Conservation (phyloP, 2,329 filamentous ascomycete genomes). For the Penicillium olsonii region DNA sequence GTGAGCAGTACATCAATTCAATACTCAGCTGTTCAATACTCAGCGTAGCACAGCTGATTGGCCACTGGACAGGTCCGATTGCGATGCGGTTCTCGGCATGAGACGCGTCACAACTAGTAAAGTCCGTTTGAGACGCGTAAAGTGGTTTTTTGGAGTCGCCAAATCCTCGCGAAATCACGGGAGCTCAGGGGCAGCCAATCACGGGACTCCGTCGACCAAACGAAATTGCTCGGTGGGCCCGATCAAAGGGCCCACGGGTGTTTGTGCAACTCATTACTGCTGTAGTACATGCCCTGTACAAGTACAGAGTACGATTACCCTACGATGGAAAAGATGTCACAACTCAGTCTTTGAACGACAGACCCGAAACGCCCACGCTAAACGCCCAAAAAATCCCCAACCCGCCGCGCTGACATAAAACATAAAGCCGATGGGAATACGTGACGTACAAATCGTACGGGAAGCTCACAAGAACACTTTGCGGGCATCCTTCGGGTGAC, state of each 20-base stretch:
- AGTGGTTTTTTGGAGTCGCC: conserved; percentile 34
- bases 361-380: conserved; percentile 9
- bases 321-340: too few species aligned
- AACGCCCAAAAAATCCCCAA: conserved; percentile 3
- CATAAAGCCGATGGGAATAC: neutral
- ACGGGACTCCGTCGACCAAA: conserved; percentile 8
- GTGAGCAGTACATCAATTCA: too few species aligned
- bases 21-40: neutral
- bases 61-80: conserved; percentile 5
- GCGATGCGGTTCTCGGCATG: neutral
- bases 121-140: conserved; percentile 33
- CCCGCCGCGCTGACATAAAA: neutral
- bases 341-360: too few species aligned
- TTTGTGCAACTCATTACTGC: too few species aligned
- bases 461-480: conserved; percentile 65
- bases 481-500: conserved; percentile 71
- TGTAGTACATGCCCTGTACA: too few species aligned
- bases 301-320: too few species aligned
- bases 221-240: conserved; percentile 10
- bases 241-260: too few species aligned
- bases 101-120: conserved; percentile 20
- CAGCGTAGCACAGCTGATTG: conserved; percentile 6
- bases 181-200: conserved; percentile 25
- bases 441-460: too few species aligned
- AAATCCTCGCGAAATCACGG: conserved; percentile 42